phyloP scores from a whole-genome alignment of 2,329 filamentous ascomycete genomes.

The Diplocarpon rosae region DNA sequence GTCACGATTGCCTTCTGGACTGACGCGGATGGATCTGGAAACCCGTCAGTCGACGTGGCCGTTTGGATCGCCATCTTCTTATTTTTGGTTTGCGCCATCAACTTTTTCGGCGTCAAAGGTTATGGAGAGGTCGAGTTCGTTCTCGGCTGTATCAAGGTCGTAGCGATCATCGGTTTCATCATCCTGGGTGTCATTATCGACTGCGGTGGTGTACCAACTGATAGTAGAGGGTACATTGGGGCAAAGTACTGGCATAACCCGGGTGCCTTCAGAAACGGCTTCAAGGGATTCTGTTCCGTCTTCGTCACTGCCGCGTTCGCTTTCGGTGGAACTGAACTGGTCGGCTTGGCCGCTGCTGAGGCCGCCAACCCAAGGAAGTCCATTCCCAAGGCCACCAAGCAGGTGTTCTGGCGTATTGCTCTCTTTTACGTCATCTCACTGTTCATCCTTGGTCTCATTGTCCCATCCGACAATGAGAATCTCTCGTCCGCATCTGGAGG shows the following conservation, averaged over 20 bases:
- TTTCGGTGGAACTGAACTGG: constrained; percentile 65
- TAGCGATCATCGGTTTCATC: constrained; percentile 82
- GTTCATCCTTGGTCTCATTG: constrained; percentile 70
- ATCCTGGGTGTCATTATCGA: constrained; percentile 33
- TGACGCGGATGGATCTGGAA: constrained; percentile 29
- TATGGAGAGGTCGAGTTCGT: constrained; percentile 90
- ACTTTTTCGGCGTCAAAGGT: constrained; percentile 77
- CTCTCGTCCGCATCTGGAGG: constrained; percentile 49
- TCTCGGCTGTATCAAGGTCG: constrained; percentile 76
- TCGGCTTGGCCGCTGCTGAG: constrained; percentile 67
- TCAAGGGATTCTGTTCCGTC: constrained; percentile 70
- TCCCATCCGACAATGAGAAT: constrained; percentile 56
- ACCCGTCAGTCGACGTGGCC: constrained; percentile 41
- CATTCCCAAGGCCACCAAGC: constrained; percentile 78
- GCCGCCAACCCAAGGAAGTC: constrained; percentile 68
- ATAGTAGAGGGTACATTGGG: constrained; percentile 45
- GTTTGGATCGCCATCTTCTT: constrained; percentile 82
- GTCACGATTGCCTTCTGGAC: constrained; percentile 80
- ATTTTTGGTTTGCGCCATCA: constrained; percentile 65
- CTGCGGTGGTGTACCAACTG: constrained; percentile 21
- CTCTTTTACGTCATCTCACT: constrained; percentile 78
- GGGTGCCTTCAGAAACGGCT: constrained; percentile 71
- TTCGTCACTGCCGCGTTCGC: constrained; percentile 68
- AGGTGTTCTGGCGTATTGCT: constrained; percentile 89
- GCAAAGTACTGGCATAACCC: constrained; percentile 69